Conservation (phyloP, 352 stramenopile species). For the Saprolegnia parasitica region DNA sequence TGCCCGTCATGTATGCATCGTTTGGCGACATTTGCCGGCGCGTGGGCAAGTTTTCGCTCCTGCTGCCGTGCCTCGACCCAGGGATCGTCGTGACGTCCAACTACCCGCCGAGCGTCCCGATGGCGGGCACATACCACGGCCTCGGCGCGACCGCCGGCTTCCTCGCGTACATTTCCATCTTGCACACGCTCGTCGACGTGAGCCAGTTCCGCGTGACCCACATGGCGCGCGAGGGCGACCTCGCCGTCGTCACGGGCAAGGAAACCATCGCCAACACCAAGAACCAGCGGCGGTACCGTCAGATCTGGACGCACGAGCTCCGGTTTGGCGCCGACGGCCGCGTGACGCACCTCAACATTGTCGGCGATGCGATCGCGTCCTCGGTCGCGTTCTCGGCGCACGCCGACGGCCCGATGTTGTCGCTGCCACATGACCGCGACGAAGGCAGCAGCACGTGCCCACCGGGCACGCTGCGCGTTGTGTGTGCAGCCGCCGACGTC, state of each 20-base stretch:
- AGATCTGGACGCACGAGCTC: slow-evolving; percentile 80
- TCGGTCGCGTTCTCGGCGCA: slow-evolving; percentile 69
- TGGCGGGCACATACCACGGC: slow-evolving; percentile 23
- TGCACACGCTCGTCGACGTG: slow-evolving; percentile 67
- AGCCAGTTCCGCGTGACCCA: slow-evolving; percentile 64
- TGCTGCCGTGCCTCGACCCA: slow-evolving; percentile 72
- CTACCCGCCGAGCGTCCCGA: slow-evolving; percentile 67
- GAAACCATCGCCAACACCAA: slow-evolving; percentile 65
- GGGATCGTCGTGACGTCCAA: slow-evolving; percentile 76
- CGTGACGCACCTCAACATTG: slow-evolving; percentile 81
- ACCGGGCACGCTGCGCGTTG: slow-evolving; percentile 71
- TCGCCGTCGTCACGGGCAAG: slow-evolving; percentile 71
- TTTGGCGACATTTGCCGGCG: slow-evolving; percentile 67
- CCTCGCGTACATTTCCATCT: slow-evolving; percentile 63
- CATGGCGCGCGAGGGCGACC: slow-evolving; percentile 59
- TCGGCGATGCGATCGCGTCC: slow-evolving; percentile 74
- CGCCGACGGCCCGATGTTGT: slow-evolving; percentile 49
- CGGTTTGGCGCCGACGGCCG: slow-evolving; percentile 72
- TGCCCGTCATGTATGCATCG: slow-evolving; percentile 66
- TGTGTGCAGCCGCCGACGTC: slow-evolving; percentile 64
- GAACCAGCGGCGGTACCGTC: slow-evolving; percentile 69
- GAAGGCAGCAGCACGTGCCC: slow-evolving; percentile 54
- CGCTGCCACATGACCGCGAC: slow-evolving; percentile 62
- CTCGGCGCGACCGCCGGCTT: slow-evolving; percentile 30
- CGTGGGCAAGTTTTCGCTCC: slow-evolving; percentile 72